A percentile compares a stretch with the other conserved stretches of the same genome.
These are phyloP conservation scores for Candida michaelii DNA, from an alignment of 805 yeast genomes.

Conservation along the genomic window DNA sequence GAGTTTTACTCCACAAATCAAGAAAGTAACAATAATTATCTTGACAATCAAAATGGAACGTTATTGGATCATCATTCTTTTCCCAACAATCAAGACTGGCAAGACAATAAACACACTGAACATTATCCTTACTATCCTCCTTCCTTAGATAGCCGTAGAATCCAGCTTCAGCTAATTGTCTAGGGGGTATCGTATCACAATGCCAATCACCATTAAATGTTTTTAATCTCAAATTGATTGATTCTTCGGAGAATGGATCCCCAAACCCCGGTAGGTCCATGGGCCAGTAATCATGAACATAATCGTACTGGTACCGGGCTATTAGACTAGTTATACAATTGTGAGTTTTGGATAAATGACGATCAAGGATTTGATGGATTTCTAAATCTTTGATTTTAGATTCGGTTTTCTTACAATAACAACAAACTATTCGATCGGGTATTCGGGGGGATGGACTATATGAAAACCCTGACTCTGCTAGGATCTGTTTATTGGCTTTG, in stretches of 20 bases:
- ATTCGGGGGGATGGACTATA: constrained; percentile 50
- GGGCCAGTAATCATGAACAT: constrained; percentile 4
- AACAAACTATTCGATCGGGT: constrained; percentile 56
- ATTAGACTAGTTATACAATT: constrained; percentile 5
- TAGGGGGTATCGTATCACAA: constrained; percentile 44
- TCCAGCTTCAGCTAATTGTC: constrained; percentile 46
- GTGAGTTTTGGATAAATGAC: constrained; percentile 6
- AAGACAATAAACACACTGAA: constrained; percentile 29
- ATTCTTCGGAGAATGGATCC: constrained; percentile 32
- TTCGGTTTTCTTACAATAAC: constrained; percentile 48
- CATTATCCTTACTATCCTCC: constrained; percentile 30
- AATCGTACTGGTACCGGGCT: constrained; percentile 3
- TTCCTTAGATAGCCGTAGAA: constrained; percentile 35
- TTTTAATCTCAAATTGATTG: constrained; percentile 31
- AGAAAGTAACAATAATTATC: constrained; percentile 6
- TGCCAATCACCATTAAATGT: constrained; percentile 44
- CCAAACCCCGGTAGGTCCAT: constrained; percentile 21
- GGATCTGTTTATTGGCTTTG: constrained; percentile 14
- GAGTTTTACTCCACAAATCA: constrained; percentile 1
- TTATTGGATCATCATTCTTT: constrained; percentile 57
- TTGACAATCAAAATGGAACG: constrained; percentile 46
- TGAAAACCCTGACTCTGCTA: constrained; percentile 63
- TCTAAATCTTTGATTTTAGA: constrained; percentile 15
- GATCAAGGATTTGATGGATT: constrained; percentile 5
- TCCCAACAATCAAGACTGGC: constrained; percentile 52